These are phyloP conservation scores for Russula dissimulans DNA, from an alignment of 768 basidiomycete species.

Conservation along the genomic window DNA sequence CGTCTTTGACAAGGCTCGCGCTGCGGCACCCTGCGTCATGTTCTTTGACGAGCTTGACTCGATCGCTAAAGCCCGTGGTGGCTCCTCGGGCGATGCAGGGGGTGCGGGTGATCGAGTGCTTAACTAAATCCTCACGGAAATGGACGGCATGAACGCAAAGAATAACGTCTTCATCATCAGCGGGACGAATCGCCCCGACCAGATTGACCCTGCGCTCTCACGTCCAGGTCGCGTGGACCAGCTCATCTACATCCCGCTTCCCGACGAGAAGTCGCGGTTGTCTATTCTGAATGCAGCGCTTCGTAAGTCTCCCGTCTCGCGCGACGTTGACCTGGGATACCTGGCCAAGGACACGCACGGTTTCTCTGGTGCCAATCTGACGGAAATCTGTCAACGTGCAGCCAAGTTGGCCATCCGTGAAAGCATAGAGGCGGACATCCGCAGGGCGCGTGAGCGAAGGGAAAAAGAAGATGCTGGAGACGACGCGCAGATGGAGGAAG, in stretches of 20 bases:
- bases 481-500: slow-evolving; percentile 63
- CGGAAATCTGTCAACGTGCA: slow-evolving; percentile 97
- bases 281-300: slow-evolving; percentile 88
- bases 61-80: slow-evolving; percentile 95
- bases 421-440: slow-evolving; percentile 89
- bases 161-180: slow-evolving; percentile 99
- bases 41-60: slow-evolving; percentile 99
- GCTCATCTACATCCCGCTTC: slow-evolving; percentile 97
- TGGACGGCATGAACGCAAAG: slow-evolving; percentile 98
- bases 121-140: slow-evolving; percentile 94
- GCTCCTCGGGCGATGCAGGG: slow-evolving; percentile 77
- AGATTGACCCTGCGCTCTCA: slow-evolving; percentile 86
- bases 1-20: slow-evolving; percentile 99
- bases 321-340: slow-evolving; percentile 76
- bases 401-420: slow-evolving; percentile 96
- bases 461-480: slow-evolving; percentile 69
- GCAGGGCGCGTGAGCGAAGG: slow-evolving; percentile 64
- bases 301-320: slow-evolving; percentile 83
- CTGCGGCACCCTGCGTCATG: slow-evolving; percentile 99
- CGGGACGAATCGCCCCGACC: slow-evolving; percentile 93
- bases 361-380: slow-evolving; percentile 98
- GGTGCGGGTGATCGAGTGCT: slow-evolving; percentile 97
- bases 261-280: slow-evolving; percentile 85
- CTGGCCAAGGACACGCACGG: slow-evolving; percentile 91
- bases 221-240: slow-evolving; percentile 99